Percentiles rank a stretch among this genome's conserved stretches.
Conservation (phyloP, 1,284 basidiomycete genomes). For the Flammula alnicola region DNA sequence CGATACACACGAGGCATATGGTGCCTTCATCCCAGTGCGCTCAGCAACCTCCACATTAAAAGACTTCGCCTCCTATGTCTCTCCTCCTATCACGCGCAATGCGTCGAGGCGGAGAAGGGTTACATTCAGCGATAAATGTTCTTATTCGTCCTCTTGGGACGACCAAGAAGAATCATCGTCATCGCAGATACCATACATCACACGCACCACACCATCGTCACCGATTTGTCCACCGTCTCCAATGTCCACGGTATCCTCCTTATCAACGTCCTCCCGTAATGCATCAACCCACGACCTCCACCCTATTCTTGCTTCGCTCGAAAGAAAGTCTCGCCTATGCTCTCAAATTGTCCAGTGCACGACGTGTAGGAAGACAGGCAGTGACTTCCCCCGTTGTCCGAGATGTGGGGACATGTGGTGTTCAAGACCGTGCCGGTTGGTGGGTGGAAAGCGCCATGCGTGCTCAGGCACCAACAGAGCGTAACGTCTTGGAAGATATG, state of each 20-base stretch:
- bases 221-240: constrained; percentile 28
- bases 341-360: constrained; percentile 47
- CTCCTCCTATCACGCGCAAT: constrained; percentile 14
- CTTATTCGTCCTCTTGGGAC: constrained; percentile 9
- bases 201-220: constrained; percentile 25
- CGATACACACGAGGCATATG: constrained; percentile 42
- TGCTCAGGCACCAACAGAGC: constrained; percentile 32
- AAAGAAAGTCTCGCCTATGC: constrained; percentile 59
- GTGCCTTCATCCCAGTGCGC: constrained; percentile 52
- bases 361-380: constrained; percentile 59
- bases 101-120: constrained; percentile 22
- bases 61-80: constrained; percentile 24
- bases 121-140: constrained; percentile 22
- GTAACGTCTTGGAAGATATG: constrained; percentile 1
- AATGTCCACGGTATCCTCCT: constrained; percentile 17
- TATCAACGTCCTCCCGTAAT: constrained; percentile 26
- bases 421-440: constrained; percentile 66
- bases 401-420: constrained; percentile 72
- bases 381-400: constrained; percentile 67
- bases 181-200: constrained; percentile 30
- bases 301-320: constrained; percentile 57
- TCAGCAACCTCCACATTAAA: constrained; percentile 39
- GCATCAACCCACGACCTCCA: constrained; percentile 39
- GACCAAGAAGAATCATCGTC: constrained; percentile 23
- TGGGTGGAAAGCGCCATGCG: constrained; percentile 53